Evolutionary conservation across 108 stramenopile genomes (phyloP).

Genomic region (Aurantiochytrium sp.): DNA sequence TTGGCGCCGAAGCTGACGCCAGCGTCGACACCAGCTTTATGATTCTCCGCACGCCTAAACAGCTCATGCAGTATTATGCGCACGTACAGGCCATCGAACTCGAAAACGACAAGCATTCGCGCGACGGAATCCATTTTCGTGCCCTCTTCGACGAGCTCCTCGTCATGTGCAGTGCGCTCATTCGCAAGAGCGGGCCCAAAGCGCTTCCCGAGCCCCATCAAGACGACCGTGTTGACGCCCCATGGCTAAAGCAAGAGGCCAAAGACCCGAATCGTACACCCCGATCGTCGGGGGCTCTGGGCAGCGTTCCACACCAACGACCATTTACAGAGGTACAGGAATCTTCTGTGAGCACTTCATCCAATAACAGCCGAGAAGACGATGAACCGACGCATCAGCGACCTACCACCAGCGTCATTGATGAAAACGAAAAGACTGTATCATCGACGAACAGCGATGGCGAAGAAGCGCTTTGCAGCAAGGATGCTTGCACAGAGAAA

Average conservation of each 20-base stretch:
- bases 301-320: too few relatives aligned
- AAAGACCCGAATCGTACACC: neutral
- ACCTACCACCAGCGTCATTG: too few relatives aligned
- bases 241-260: neutral
- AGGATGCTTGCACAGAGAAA: too few relatives aligned
- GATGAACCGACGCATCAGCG: too few relatives aligned
- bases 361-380: too few relatives aligned
- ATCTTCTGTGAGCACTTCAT: too few relatives aligned
- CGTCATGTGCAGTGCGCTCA: neutral
- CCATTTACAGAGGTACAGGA: too few relatives aligned
- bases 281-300: too few relatives aligned
- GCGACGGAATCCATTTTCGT: neutral
- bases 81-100: neutral
- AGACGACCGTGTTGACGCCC: neutral
- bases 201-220: neutral
- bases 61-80: neutral
- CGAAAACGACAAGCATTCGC: neutral
- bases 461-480: too few relatives aligned
- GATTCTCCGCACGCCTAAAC: neutral
- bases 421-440: too few relatives aligned
- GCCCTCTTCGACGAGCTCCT: neutral
- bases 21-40: neutral
- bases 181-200: neutral
- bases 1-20: neutral
- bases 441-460: too few relatives aligned